phyloP scores from a whole-genome alignment of 768 basidiomycete species.

The Cubamyces lactineus region DNA sequence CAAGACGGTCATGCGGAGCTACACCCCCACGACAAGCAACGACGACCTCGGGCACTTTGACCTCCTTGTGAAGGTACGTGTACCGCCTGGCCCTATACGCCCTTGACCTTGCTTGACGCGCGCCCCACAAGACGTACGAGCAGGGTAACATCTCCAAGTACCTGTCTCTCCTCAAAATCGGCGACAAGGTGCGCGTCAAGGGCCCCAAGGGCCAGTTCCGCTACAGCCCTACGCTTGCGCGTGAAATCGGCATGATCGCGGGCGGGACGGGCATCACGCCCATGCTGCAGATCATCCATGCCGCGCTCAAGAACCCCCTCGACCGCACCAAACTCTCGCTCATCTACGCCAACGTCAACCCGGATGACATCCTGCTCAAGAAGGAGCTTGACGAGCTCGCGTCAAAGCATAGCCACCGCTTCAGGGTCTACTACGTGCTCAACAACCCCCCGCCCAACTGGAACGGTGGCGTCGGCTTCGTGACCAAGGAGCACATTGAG shows the following conservation, averaged over 20 bases:
- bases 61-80: slow-evolving; percentile 88
- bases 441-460: slow-evolving; percentile 92
- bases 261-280: slow-evolving; percentile 99
- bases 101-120: slow-evolving; percentile 9
- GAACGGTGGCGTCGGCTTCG: slow-evolving; percentile 91
- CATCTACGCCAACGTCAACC: slow-evolving; percentile 95
- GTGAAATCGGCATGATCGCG: slow-evolving; percentile 93
- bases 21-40: slow-evolving; percentile 94
- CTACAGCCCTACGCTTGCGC: slow-evolving; percentile 73
- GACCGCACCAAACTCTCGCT: slow-evolving; percentile 84
- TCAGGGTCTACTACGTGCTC: slow-evolving; percentile 88
- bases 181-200: slow-evolving; percentile 87
- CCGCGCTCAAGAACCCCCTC: slow-evolving; percentile 85
- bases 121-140: slow-evolving; percentile 77
- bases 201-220: slow-evolving; percentile 96
- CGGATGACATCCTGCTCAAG: slow-evolving; percentile 90
- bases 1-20: slow-evolving; percentile 88
- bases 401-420: slow-evolving; percentile 60
- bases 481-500: slow-evolving; percentile 90
- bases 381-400: slow-evolving; percentile 84
- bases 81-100: not conserved
- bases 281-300: slow-evolving; percentile 97
- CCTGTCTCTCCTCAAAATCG: slow-evolving; percentile 79
- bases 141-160: slow-evolving; percentile 95
- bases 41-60: slow-evolving; percentile 94